phyloP scores from a whole-genome alignment of 176 grass and related monocot species.

The Triticum timopheevii region DNA sequence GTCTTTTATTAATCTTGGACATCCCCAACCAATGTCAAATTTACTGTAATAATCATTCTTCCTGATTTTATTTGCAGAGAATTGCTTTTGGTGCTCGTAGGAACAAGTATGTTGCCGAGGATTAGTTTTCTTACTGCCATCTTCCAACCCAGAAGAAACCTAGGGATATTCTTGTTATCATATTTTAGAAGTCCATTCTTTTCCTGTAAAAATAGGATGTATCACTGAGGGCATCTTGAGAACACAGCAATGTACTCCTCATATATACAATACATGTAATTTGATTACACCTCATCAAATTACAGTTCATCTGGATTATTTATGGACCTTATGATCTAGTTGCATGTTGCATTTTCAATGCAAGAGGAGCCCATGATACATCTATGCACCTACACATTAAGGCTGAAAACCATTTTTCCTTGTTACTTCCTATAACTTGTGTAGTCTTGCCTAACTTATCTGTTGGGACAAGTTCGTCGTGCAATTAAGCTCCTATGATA shows the following conservation, averaged over 20 bases:
- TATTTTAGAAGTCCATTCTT: constrained; percentile 20
- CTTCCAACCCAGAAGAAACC: constrained; percentile 38
- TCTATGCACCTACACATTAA: not conserved
- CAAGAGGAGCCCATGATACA: not conserved
- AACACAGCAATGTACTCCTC: constrained; percentile 4
- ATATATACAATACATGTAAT: constrained; percentile 28
- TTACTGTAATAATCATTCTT: constrained; percentile 15
- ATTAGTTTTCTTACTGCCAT: constrained; percentile 44
- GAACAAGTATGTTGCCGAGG: constrained; percentile 85
- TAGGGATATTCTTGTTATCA: constrained; percentile 36
- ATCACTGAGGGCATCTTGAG: constrained; percentile 7
- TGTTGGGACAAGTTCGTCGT: not conserved
- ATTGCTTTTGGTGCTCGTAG: constrained; percentile 90
- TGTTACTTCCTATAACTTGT: not conserved
- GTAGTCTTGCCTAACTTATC: constrained; percentile 38
- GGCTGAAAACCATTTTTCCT: not conserved
- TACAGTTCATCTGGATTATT: not conserved
- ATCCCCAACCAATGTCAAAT: constrained; percentile 21
- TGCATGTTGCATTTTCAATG: constrained; percentile 17
- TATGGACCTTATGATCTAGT: not conserved
- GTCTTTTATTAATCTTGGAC: constrained; percentile 26
- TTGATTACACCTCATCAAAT: constrained; percentile 5
- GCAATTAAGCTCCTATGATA: not conserved
- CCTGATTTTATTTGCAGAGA: constrained; percentile 61
- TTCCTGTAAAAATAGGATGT: constrained; percentile 29